These are phyloP conservation scores for Penicillium desertorum DNA, from an alignment of 495 filamentous ascomycete genomes.

Conservation along the genomic window DNA sequence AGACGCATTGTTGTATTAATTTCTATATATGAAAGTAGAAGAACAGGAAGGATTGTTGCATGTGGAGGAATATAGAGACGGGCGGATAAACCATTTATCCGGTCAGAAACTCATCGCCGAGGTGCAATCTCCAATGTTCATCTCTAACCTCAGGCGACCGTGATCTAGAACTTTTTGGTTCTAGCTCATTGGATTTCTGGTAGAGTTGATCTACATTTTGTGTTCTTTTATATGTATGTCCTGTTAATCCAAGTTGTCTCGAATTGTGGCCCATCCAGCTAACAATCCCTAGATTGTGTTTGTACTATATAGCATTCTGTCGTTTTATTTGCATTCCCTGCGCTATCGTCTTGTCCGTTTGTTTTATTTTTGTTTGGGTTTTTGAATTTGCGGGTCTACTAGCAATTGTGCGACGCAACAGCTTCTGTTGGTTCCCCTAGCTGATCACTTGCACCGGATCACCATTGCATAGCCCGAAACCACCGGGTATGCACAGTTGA, in stretches of 20 bases:
- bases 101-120: slow-evolving; percentile 12
- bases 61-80: slow-evolving; percentile 1
- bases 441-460: background rate
- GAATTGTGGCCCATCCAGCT: background rate
- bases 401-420: background rate
- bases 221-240: background rate
- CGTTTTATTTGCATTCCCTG: slow-evolving; percentile 1
- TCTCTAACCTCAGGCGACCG: slow-evolving; percentile 5
- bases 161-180: slow-evolving; percentile 4
- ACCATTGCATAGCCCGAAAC: background rate
- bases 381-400: background rate
- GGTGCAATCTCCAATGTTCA: slow-evolving; percentile 1
- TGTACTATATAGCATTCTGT: slow-evolving; percentile 12
- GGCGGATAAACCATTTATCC: slow-evolving; percentile 9
- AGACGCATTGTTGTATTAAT: background rate
- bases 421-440: background rate
- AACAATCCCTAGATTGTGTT: slow-evolving; percentile 8
- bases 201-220: background rate
- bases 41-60: background rate
- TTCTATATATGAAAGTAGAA: background rate
- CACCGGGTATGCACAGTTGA: background rate
- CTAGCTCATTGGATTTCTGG: background rate
- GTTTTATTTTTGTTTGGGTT: background rate
- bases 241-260: background rate
- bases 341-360: background rate